phyloP scores from a whole-genome alignment of 1,284 basidiomycete genomes.

The Neolentinus lepideus region DNA sequence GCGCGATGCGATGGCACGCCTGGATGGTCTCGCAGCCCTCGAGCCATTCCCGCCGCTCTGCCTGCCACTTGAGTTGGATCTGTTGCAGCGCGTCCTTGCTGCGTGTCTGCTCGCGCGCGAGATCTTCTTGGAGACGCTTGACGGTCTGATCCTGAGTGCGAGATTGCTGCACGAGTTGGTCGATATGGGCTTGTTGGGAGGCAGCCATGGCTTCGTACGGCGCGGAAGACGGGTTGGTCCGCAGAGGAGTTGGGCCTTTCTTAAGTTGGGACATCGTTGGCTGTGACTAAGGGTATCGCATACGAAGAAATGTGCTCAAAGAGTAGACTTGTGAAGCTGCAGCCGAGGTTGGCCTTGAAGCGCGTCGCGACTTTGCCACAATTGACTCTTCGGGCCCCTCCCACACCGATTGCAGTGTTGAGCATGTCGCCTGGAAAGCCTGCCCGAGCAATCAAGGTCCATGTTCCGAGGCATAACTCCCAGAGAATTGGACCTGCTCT shows the following conservation, averaged over 20 bases:
- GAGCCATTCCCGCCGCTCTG: slow-evolving; percentile 49
- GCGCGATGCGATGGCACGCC: slow-evolving; percentile 53
- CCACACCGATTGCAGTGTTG: neutral
- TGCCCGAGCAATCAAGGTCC: slow-evolving; percentile 45
- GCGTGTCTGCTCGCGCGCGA: slow-evolving; percentile 35
- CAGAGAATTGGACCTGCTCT: slow-evolving; percentile 61
- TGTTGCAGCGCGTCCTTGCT: slow-evolving; percentile 34
- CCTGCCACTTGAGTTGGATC: slow-evolving; percentile 40
- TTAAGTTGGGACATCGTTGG: neutral
- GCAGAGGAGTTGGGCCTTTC: neutral
- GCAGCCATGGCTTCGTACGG: slow-evolving; percentile 44
- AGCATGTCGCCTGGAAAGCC: slow-evolving; percentile 52
- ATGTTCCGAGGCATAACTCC: slow-evolving; percentile 68
- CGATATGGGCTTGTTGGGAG: slow-evolving; percentile 56
- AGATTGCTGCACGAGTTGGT: slow-evolving; percentile 59
- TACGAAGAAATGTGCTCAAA: neutral
- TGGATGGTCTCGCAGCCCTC: slow-evolving; percentile 56
- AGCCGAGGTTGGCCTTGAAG: neutral
- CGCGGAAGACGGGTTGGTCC: slow-evolving; percentile 19
- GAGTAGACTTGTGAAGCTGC: neutral
- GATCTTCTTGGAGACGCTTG: slow-evolving; percentile 40
- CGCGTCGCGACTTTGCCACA: neutral
- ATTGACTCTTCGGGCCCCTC: neutral
- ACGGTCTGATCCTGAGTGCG: slow-evolving; percentile 52
- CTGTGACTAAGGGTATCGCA: neutral